phyloP scores from a whole-genome alignment of 116 monocot genomes.

The Trichopus zeylanicus region DNA sequence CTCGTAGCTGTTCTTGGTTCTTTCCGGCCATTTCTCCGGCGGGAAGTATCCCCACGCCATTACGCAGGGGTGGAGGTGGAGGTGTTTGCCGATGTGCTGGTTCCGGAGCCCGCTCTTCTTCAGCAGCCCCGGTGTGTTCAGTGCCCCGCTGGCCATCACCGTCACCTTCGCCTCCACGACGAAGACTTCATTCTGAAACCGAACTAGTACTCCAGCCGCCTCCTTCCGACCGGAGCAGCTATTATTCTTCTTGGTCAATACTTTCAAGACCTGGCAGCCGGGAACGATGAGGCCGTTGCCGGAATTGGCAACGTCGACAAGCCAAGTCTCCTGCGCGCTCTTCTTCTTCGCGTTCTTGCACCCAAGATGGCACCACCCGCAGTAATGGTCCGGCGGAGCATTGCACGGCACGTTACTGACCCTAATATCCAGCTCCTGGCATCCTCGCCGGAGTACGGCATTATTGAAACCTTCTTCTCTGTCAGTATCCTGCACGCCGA shows the following conservation, averaged over 20 bases:
- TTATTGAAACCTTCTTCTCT: constrained; percentile 33
- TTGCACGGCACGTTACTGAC: constrained; percentile 47
- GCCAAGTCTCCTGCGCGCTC: constrained; percentile 58
- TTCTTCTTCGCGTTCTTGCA: constrained; percentile 57
- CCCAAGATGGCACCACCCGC: constrained; percentile 73
- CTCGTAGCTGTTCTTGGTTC: constrained; percentile 30
- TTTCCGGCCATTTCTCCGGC: constrained; percentile 5
- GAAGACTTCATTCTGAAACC: constrained; percentile 6
- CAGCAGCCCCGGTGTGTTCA: constrained; percentile 43
- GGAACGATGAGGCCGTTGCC: constrained; percentile 56
- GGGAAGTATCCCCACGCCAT: constrained; percentile 77
- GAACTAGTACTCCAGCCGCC: constrained; percentile 32
- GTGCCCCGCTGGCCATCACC: constrained; percentile 56
- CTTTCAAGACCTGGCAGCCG: constrained; percentile 21
- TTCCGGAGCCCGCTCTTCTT: constrained; percentile 50
- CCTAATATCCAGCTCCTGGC: constrained; percentile 37
- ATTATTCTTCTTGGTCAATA: constrained; percentile 8
- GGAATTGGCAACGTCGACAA: constrained; percentile 42
- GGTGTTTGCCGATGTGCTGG: constrained; percentile 49
- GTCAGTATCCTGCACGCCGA: constrained; percentile 33
- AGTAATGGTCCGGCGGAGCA: constrained; percentile 46
- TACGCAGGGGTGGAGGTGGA: constrained; percentile 60
- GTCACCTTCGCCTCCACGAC: constrained; percentile 39
- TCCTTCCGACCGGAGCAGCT: constrained; percentile 3
- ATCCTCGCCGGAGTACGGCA: constrained; percentile 37